Percentiles rank a stretch among this genome's conserved stretches.
These are phyloP conservation scores for Oryza meridionalis DNA, from an alignment of 176 grass and related monocot genomes.

Conservation along the genomic window DNA sequence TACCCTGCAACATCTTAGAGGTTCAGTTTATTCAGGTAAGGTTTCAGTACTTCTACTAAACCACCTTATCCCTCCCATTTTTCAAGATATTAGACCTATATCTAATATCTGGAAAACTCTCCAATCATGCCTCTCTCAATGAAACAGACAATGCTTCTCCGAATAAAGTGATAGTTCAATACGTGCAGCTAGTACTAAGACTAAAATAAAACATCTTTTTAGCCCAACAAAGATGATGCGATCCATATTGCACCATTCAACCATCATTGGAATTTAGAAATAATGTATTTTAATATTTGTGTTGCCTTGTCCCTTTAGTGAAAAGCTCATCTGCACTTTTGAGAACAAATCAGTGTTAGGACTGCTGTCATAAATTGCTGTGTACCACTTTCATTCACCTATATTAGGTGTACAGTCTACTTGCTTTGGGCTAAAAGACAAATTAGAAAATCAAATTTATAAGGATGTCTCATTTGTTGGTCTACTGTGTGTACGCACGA, in stretches of 20 bases:
- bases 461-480: background rate
- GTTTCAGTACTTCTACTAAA: background rate
- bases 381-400: background rate
- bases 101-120: background rate
- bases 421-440: background rate
- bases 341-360: background rate
- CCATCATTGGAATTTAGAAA: background rate
- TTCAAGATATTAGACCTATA: background rate
- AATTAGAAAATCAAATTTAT: background rate
- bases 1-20: conserved; percentile 4
- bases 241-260: background rate
- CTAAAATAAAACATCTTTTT: background rate
- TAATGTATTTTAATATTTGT: background rate
- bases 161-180: background rate
- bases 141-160: background rate
- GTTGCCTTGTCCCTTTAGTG: background rate
- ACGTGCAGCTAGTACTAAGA: background rate
- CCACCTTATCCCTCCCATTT: background rate
- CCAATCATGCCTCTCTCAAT: background rate
- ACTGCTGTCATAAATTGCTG: background rate
- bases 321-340: background rate
- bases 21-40: background rate
- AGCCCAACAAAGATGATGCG: background rate
- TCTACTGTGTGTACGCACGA: background rate
- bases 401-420: background rate